Evolutionary conservation across 2,329 filamentous ascomycete genomes (phyloP), one percentile per base, ranked within the genome.

Genomic region (Blumeria graminis): DNA sequence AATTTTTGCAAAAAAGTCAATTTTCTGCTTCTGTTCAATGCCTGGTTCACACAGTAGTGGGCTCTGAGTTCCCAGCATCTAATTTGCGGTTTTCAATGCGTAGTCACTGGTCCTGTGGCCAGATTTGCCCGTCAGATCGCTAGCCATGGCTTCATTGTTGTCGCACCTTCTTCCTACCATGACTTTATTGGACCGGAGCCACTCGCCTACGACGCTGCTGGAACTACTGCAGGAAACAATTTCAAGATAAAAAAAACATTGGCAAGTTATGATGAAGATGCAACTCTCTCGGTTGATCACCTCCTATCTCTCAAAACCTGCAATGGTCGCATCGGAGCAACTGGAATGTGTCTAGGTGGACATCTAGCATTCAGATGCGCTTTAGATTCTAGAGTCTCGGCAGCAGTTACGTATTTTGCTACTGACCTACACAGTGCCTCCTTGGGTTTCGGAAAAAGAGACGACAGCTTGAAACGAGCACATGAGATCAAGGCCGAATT

Each of bases 331-430:
- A 77, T 94, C 62, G 86, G 86, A 50, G 73, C 82, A 4, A 88
- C 84, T 11, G 86, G 86, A 59, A 95, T 95, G 89, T 95, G 89
- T 68, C 78, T 95, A 1, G 90, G 90, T 55, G 89, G 90, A 1
- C 90, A 95, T 66, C 77, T 95, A 16, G 86, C 80, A 56, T 83
- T 79, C 66, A 74, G 81, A 45, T 78, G 76, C 63, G 80, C 81
- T 63, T 75, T 95, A 53, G 87, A 95, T 68, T 74, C 77, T 22
- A 77, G 89, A 57, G 78, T 95, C 58, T 75, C 76, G 41, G 85
- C 86, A 34, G 80, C 81, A 39, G 83, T 94, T 34, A 82, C 86
- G 67, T 96, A 88, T 72, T 95, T 95, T 69, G 87, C 86, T 8
- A 95, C 89, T 6, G 90, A 95, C 70, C 81, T 95, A 55, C 90